Percentiles rank a stretch among this genome's conserved stretches.
These are phyloP conservation scores for Hypericum perforatum DNA, from an alignment of 345 rosid genomes.

Conservation along the genomic window DNA sequence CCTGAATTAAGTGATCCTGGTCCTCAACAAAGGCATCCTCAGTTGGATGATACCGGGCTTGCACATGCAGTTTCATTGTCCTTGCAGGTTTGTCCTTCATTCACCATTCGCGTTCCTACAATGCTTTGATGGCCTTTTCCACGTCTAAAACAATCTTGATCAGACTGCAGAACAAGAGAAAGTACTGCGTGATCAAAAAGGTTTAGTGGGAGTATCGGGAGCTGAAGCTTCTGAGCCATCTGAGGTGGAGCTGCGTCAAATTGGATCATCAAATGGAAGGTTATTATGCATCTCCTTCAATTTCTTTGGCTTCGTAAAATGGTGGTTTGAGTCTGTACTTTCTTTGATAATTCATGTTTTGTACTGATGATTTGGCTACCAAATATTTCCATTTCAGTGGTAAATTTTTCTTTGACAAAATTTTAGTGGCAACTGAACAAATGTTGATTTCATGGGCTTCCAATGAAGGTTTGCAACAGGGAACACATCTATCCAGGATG, in stretches of 20 bases:
- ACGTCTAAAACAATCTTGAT: too few species aligned
- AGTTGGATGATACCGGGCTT: constrained; percentile 47
- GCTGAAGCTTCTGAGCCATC: constrained; percentile 29
- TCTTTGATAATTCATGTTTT: background rate
- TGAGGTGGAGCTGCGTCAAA: constrained; percentile 28
- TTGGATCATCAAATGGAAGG: constrained; percentile 62
- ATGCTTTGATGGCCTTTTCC: constrained; percentile 4
- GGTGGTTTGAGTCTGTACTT: too few species aligned
- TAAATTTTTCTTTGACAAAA: too few species aligned
- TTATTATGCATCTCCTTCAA: constrained; percentile 12
- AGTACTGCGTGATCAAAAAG: constrained; percentile 32
- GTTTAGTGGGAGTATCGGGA: constrained; percentile 34
- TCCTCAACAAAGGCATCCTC: constrained; percentile 33
- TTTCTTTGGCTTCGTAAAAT: too few species aligned
- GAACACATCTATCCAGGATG: constrained; percentile 60
- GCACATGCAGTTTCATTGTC: constrained; percentile 65
- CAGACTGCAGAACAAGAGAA: constrained; percentile 78
- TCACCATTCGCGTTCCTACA: background rate
- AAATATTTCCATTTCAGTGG: too few species aligned
- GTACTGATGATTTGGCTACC: too few species aligned
- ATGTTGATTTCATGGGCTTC: background rate
- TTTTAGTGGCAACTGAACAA: background rate
- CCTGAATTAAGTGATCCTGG: constrained; percentile 37
- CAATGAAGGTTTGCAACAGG: constrained; percentile 48
- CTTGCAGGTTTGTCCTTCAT: constrained; percentile 32